phyloP scores from a whole-genome alignment of 148 eudicot species.

The Pouteria glomerata region DNA sequence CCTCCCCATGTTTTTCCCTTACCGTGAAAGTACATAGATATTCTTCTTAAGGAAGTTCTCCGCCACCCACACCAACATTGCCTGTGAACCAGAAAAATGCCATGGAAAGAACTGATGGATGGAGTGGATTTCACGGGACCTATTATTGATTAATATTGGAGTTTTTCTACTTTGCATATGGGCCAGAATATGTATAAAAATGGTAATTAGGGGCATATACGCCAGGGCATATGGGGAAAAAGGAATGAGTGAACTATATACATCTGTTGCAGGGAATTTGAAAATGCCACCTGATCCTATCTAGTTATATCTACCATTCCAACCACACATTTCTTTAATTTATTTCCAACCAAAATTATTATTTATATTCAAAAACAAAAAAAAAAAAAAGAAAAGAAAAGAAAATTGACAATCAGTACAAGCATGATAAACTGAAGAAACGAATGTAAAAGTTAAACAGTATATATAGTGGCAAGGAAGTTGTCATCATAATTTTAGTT shows the following conservation, averaged over 20 bases:
- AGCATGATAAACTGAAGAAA: not conserved
- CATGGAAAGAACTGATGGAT: not conserved
- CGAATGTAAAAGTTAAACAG: not conserved
- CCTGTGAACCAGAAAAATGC: constrained; percentile 4
- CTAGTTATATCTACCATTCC: constrained; percentile 35
- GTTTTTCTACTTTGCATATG: not conserved
- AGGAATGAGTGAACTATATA: not conserved
- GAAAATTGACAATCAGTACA: not conserved
- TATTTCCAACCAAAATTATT: constrained; percentile 31
- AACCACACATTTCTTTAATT: constrained; percentile 57
- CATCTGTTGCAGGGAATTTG: constrained; percentile 42
- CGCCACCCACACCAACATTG: not conserved
- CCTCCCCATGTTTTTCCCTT: not conserved
- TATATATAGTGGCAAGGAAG: constrained; percentile 16
- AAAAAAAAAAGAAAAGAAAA: too few species aligned
- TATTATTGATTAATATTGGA: not conserved
- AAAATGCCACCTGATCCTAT: constrained; percentile 50
- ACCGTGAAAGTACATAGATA: not conserved
- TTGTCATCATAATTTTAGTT: constrained; percentile 15
- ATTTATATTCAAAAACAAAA: constrained; percentile 1
- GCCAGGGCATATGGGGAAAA: constrained; percentile 7
- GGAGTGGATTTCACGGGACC: not conserved
- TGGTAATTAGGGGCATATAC: too few species aligned
- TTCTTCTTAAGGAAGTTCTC: not conserved
- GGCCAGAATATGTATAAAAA: too few species aligned